Base-by-base conservation (phyloP, 2,329 filamentous ascomycete species). In the Parastagonospora nodorum region DNA sequence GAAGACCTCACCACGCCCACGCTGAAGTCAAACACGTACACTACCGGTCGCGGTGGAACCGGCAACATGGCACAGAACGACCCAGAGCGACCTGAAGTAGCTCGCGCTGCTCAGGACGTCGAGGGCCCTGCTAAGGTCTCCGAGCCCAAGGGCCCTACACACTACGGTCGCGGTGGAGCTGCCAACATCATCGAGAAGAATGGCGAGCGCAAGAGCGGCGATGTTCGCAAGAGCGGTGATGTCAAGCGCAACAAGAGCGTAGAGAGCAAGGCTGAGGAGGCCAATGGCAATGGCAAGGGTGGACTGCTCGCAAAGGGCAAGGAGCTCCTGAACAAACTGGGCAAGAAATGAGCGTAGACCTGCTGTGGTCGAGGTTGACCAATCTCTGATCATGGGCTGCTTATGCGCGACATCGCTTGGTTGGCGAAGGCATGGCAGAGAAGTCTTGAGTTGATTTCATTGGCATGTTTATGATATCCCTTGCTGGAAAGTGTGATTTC, bases 31-130 rank as follows among this genome's bases (percentile, higher is more conserved):
- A 78, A 88, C n/a, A 80, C 90, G 59, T 92, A 93, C 69, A 96
- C 92, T 15, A 97, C 92, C 2, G 92, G 92, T 49, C 89, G 92
- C 44, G 92, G 92, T 48, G 92, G 92, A 54, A 87, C 84, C 4
- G 92, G 92, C 53, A 96, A 96, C 78, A 96, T 96, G 88, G 86
- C 88, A 41, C 87, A 88, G 69, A 85, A 84, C 56, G 88, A 94
- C 63, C 85, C 87, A 3, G 76, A 80, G 36, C 85, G 77, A 56
- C 82, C 84, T 8, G 80, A 83, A 55, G 69, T 90, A 69, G 90
- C 92, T 31, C 88, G 92, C 57, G 81, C 85, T 47, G 86, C 86
- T 36, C 93, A 97, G 74, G 92, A 97, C 66, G 90, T 97, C 53
- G 85, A 87, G 52, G 84, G 85, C 5, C 62, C 65, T 8, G 59